Base-by-base conservation (phyloP, 495 filamentous ascomycete genomes). In the Lophiostoma macrostomum region DNA sequence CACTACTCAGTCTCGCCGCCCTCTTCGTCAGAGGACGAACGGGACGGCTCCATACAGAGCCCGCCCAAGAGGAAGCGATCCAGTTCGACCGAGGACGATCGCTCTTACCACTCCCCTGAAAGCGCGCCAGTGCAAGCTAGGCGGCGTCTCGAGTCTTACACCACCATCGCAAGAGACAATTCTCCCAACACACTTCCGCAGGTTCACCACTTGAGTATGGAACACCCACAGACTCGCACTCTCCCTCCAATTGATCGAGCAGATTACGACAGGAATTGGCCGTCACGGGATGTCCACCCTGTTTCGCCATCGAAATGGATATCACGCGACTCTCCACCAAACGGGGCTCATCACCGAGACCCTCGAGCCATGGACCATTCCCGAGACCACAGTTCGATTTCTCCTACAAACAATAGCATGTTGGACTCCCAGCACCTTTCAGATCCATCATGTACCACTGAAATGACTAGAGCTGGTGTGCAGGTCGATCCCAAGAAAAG, bases 401-500 rank as follows among this genome's bases (percentile, higher is more conserved):
- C 6, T 14, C 20, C 27, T 18, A 24, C 5, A 23, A 38, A 25
- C 11, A 50, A 14, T 16, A 34, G 28, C 31, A 32, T 6, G 10
- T 13, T n/a, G 10, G 58, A 56, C 34, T n/a, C 27, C 16, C 54
- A 44, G 25, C 23, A 53, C n/a, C 2, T 3, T 27, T 13, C n/a
- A 19, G 50, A 55, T 14, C 43, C 23, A 5, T 53, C 41, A 16
- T 56, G 43, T 39, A 61, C 58, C 2, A 58, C 49, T 13, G 58
- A 53, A 43, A 50, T 51, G 5, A 55, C 53, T 8, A 52, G 57
- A 6, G 53, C 63, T 28, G 63, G 63, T 44, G 63, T 63, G 5
- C 63, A 66, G 37, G 56, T 66, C 4, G 63, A 66, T 31, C 44
- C 63, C 19, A 66, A 63, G 55, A 66, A 60, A 42, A 44, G 63